These are phyloP conservation scores for Fagopyrum esculentum DNA, from an alignment of 148 eudicot species.

Conservation along the genomic window DNA sequence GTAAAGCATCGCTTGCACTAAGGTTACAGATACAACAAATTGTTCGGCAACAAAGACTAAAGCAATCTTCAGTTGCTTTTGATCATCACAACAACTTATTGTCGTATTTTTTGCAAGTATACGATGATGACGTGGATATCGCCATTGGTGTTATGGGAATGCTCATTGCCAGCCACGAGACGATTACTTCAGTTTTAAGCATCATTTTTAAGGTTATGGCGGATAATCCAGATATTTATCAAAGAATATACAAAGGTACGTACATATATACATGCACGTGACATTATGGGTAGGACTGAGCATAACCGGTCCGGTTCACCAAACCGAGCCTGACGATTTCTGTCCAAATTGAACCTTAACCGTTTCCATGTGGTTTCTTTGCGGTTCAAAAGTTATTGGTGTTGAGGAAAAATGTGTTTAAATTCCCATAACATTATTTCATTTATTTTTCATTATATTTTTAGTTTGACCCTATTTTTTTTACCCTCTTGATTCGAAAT, in stretches of 20 bases:
- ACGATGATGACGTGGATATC: constrained; percentile 24
- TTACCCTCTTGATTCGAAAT: too few relatives aligned
- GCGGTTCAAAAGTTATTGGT: too few relatives aligned
- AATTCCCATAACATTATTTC: too few relatives aligned
- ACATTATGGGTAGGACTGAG: too few relatives aligned
- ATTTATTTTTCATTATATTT: too few relatives aligned
- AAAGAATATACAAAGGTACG: constrained; percentile 25
- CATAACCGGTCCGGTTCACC: too few relatives aligned
- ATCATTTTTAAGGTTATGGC: constrained; percentile 31
- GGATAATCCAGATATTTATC: constrained; percentile 28
- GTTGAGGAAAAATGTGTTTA: too few relatives aligned
- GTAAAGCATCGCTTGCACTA: constrained; percentile 27
- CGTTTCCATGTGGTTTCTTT: too few relatives aligned
- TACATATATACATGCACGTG: not conserved
- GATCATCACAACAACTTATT: constrained; percentile 21
- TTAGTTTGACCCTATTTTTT: too few relatives aligned
- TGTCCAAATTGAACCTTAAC: too few relatives aligned
- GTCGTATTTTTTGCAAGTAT: constrained; percentile 21
- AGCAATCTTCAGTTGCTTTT: not conserved
- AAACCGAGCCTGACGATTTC: too few relatives aligned
- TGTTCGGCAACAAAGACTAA: constrained; percentile 19
- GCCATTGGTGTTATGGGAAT: constrained; percentile 28
- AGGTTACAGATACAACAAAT: constrained; percentile 23
- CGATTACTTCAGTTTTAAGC: constrained; percentile 25
- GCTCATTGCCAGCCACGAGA: constrained; percentile 36